Percentiles rank a stretch among this genome's conserved stretches.
These are phyloP conservation scores for Penicillium simplicissimum DNA, from an alignment of 495 filamentous ascomycete species.

Conservation along the genomic window DNA sequence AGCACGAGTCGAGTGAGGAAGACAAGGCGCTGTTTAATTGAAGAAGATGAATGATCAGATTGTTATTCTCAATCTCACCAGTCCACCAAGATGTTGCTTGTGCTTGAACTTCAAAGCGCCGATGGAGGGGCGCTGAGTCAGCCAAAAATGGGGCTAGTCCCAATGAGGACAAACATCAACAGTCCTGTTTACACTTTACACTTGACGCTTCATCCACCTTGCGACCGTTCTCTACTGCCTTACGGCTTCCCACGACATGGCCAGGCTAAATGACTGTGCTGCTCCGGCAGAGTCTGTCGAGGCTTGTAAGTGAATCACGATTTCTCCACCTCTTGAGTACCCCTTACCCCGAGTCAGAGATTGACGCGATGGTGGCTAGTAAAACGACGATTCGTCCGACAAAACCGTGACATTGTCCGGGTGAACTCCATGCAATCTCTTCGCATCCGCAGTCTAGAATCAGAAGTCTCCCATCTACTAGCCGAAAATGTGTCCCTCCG, in stretches of 20 bases:
- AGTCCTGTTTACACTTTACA: slow-evolving; percentile 22
- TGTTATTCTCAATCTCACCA: not conserved
- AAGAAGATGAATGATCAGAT: not conserved
- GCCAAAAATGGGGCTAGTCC: slow-evolving; percentile 31
- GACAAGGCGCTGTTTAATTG: slow-evolving; percentile 8
- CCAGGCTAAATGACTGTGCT: slow-evolving; percentile 82
- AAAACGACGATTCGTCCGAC: slow-evolving; percentile 81
- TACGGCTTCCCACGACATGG: slow-evolving; percentile 56
- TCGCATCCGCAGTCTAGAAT: slow-evolving; percentile 83
- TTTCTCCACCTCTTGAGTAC: not conserved
- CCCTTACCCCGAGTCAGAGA: not conserved
- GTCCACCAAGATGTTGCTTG: not conserved
- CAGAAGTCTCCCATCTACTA: slow-evolving; percentile 77
- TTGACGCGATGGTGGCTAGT: slow-evolving; percentile 52
- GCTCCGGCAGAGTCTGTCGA: slow-evolving; percentile 74
- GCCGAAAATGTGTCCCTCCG: slow-evolving; percentile 85
- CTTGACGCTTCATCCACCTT: not conserved
- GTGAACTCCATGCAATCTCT: slow-evolving; percentile 89
- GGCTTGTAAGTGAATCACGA: slow-evolving; percentile 59
- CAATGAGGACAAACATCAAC: slow-evolving; percentile 45
- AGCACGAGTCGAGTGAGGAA: slow-evolving; percentile 8
- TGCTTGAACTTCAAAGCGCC: too few relatives aligned
- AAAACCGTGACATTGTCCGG: slow-evolving; percentile 91
- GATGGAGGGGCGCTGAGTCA: slow-evolving; percentile 21
- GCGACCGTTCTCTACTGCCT: slow-evolving; percentile 1